A percentile compares a stretch with the other conserved stretches of the same genome.
phyloP scores from a whole-genome alignment of 75 land plant species.

The Ceratopteris richardii region DNA sequence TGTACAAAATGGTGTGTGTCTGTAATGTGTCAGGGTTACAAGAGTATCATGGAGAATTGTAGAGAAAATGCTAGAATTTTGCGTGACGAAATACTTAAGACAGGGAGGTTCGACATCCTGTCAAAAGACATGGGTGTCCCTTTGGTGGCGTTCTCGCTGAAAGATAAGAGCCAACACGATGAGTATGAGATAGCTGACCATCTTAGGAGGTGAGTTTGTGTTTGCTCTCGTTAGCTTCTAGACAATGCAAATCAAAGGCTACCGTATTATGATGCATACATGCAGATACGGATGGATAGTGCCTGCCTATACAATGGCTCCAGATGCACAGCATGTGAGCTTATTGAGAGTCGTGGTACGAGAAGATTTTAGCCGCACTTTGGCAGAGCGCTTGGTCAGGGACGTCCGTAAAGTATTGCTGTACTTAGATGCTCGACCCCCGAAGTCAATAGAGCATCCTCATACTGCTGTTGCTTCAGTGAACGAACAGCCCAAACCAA shows the following conservation, averaged over 20 bases:
- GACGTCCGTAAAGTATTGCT: conserved; percentile 41
- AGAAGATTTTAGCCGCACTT: conserved; percentile 48
- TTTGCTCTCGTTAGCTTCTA: neutral
- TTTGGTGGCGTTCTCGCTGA: conserved; percentile 42
- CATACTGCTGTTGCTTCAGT: conserved; percentile 14
- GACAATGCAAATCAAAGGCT: neutral
- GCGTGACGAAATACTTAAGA: conserved; percentile 15
- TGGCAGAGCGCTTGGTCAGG: conserved; percentile 39
- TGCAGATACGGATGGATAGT: conserved; percentile 37
- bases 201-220: conserved; percentile 19
- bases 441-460: conserved; percentile 16
- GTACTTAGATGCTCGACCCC: conserved; percentile 41
- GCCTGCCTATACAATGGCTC: conserved; percentile 53
- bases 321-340: conserved; percentile 43
- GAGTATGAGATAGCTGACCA: conserved; percentile 36
- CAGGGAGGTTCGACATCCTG: conserved; percentile 37
- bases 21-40: conserved; percentile 65
- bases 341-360: conserved; percentile 65
- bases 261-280: neutral
- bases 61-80: conserved; percentile 20
- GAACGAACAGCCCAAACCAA: conserved; percentile 1
- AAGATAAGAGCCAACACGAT: conserved; percentile 14
- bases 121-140: conserved; percentile 49
- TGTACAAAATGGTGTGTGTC: too few relatives aligned
- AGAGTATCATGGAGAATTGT: conserved; percentile 38